Evolutionary conservation across 1,284 basidiomycete species (phyloP).

Genomic region (Trichosporon ovoides): DNA sequence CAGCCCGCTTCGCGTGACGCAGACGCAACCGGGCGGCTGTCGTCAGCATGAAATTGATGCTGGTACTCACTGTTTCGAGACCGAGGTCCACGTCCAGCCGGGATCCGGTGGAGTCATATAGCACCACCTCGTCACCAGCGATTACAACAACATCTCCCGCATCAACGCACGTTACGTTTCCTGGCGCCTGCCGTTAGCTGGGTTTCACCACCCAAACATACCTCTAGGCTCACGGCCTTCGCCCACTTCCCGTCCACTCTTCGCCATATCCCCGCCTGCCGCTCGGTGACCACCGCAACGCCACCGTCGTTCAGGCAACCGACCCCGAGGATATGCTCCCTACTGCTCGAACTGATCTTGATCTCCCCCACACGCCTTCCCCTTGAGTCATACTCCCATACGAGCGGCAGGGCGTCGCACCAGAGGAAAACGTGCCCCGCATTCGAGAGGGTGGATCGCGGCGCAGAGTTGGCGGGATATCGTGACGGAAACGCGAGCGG

Average conservation of each 20-base stretch:
- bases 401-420: not conserved
- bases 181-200: not conserved
- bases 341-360: not conserved
- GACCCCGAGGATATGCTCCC: not conserved
- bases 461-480: conserved; percentile 8
- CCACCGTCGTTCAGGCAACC: conserved; percentile 1
- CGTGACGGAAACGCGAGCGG: conserved; percentile 19
- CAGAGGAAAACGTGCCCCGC: conserved; percentile 9
- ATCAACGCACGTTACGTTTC: not conserved
- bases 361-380: conserved; percentile 25
- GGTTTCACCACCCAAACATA: not conserved
- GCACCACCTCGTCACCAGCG: conserved; percentile 3
- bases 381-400: conserved; percentile 27
- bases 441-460: conserved; percentile 10
- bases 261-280: not conserved
- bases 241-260: conserved; percentile 7
- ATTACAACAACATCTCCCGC: conserved; percentile 4
- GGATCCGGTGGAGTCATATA: conserved; percentile 4
- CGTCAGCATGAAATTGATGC: too few species aligned
- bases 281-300: not conserved
- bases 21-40: too few species aligned
- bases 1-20: too few species aligned
- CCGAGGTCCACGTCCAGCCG: not conserved
- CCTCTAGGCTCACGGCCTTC: not conserved
- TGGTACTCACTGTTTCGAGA: not conserved